These are phyloP conservation scores for Elsinoe arachidis DNA, from an alignment of 2,329 filamentous ascomycete genomes.

Conservation along the genomic window DNA sequence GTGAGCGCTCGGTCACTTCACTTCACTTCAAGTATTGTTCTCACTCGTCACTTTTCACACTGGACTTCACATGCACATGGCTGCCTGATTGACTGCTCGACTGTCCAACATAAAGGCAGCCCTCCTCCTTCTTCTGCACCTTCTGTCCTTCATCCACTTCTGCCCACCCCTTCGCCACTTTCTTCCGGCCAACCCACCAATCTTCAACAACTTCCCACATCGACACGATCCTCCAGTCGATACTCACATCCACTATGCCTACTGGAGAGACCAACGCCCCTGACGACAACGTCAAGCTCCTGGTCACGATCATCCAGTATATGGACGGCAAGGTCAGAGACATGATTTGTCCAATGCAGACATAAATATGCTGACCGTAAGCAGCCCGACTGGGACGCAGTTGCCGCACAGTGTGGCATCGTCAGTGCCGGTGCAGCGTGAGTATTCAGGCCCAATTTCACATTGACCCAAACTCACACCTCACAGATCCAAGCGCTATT, in stretches of 20 bases:
- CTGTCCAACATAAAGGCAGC: not conserved
- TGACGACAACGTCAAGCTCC: constrained; percentile 55
- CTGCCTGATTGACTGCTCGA: not conserved
- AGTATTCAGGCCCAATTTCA: constrained; percentile 30
- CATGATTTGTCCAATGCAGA: constrained; percentile 33
- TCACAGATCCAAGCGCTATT: constrained; percentile 57
- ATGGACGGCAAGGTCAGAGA: constrained; percentile 45
- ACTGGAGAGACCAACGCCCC: constrained; percentile 27
- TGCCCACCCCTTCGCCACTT: not conserved
- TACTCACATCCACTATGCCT: constrained; percentile 3
- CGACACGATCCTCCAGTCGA: not conserved
- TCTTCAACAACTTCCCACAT: not conserved
- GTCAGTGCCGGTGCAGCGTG: constrained; percentile 62
- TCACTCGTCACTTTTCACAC: not conserved
- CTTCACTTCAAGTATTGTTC: not conserved
- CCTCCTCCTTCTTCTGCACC: not conserved
- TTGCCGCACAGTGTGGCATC: constrained; percentile 56
- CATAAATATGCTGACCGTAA: not conserved
- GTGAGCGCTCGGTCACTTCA: constrained; percentile 4
- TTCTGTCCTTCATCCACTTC: not conserved
- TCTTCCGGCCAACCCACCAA: not conserved
- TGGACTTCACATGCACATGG: not conserved
- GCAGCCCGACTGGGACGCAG: constrained; percentile 57
- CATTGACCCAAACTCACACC: constrained; percentile 7
- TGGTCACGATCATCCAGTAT: constrained; percentile 57